A percentile compares a stretch with the other conserved stretches of the same genome.
phyloP scores from a whole-genome alignment of 169 alveolate species.

The Eimeria tenella region DNA sequence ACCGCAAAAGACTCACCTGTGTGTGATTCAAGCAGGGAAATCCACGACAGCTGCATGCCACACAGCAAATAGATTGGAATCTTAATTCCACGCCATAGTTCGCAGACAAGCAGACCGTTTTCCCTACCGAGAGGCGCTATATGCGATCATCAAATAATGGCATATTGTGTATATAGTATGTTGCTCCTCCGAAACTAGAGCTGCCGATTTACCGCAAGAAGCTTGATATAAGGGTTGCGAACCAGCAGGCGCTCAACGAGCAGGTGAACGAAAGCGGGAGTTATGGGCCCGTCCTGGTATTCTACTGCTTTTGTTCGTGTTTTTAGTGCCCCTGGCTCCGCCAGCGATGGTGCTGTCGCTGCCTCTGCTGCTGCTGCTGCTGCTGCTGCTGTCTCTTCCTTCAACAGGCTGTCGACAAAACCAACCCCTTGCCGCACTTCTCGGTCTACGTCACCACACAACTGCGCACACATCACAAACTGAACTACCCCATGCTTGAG shows the following conservation, averaged over 20 bases:
- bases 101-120: no score
- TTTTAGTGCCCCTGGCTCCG: conserved; percentile 25
- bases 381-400: conserved; percentile 77
- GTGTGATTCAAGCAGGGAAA: conserved; percentile 67
- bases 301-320: conserved; percentile 45
- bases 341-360: conserved; percentile 19
- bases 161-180: not conserved
- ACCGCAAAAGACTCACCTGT: conserved; percentile 30
- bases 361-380: conserved; percentile 64
- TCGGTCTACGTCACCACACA: conserved; percentile 80
- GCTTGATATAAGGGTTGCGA: conserved; percentile 78
- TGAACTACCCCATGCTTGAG: no score
- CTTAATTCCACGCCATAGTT: no score
- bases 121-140: no score
- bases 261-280: conserved; percentile 70
- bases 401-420: conserved; percentile 79
- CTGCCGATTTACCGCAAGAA: conserved; percentile 58
- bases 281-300: conserved; percentile 39
- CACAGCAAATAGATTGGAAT: not conserved
- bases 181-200: not conserved
- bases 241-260: conserved; percentile 74
- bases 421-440: conserved; percentile 80
- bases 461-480: conserved; percentile 39
- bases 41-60: conserved; percentile 78
- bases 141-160: not conserved